Percentiles rank a stretch among this genome's conserved stretches.
Conservation (phyloP, 495 filamentous ascomycete species). For the Hypoxylon lienhwacheense region DNA sequence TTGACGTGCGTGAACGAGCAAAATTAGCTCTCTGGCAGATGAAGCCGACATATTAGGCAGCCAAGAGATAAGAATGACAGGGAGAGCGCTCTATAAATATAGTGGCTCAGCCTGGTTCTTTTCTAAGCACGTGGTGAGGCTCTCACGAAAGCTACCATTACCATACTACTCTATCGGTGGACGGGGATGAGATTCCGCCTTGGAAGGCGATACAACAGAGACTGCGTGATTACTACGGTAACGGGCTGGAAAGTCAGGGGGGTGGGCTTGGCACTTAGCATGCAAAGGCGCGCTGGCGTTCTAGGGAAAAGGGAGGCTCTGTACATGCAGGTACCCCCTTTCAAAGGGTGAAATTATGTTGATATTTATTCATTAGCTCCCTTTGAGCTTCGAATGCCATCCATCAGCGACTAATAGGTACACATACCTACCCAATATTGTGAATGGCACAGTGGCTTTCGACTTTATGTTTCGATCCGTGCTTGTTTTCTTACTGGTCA, state of each 20-base stretch:
- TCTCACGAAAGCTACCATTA: too few relatives aligned
- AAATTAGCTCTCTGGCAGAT: conserved; percentile 77
- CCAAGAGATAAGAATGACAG: not conserved
- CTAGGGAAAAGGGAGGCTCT: not conserved
- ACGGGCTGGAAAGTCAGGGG: not conserved
- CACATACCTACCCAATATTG: too few relatives aligned
- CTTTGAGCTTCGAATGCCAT: not conserved
- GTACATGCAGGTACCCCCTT: conserved; percentile 10
- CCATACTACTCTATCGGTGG: not conserved
- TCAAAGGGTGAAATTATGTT: not conserved
- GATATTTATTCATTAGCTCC: too few relatives aligned
- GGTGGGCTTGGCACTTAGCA: not conserved
- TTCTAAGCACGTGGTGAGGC: not conserved
- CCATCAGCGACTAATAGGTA: too few relatives aligned
- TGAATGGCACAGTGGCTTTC: not conserved
- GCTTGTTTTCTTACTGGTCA: not conserved
- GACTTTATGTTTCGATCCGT: not conserved
- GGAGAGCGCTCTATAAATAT: not conserved
- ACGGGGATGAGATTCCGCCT: not conserved
- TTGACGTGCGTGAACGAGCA: conserved; percentile 80
- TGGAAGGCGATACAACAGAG: not conserved
- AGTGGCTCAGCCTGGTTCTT: not conserved
- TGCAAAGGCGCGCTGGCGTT: conserved; percentile 11
- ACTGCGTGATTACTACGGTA: not conserved
- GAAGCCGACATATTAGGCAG: conserved; percentile 37